Evolutionary conservation across 345 rosid genomes (phyloP), one percentile per base, ranked within the genome.

Genomic region (Boechera stricta): DNA sequence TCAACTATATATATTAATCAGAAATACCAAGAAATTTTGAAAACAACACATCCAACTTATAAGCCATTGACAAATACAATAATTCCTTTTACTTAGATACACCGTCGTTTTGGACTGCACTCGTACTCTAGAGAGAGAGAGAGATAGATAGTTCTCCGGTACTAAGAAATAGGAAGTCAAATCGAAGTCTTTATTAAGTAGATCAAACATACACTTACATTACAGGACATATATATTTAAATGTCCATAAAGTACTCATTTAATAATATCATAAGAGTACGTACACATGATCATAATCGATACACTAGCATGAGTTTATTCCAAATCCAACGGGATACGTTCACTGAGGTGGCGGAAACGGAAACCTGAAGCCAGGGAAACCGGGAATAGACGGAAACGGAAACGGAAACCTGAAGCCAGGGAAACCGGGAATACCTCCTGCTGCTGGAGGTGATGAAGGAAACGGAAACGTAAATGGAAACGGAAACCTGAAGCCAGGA

Each of bases 281-380:
- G 21, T 21, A 26, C 47, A 51, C 35, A 47, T 28, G 29, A 51
- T 35, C 6, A 67, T 35, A 35, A n/a, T 7, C 48, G 49, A 52
- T 67, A 42, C 47, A 68, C 24, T 6, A 28, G 44, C 64, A 42
- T 7, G 45, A 56, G 74, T 18, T 70, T 70, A 70, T 57, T 42
- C 47, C 15, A 42, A 11, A 42, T 70, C 44, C 55, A 42, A 42
- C 1, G 24, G 24, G 24, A 21, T 21, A 21, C 13, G 52, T 35
- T 71, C 75, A 72, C 47, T 48, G 21, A 36, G 60, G 51, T 38
- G 76, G 41, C 24, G 76, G 69, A 21, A 21, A 21, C 24, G 24
- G 76, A 2, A 42, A 12, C 47, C 5, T 12, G 4, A 42, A 42
- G 47, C 47, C 47, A 11, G 47, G 47, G 2, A 12, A 42, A 42